A percentile compares a stretch with the other conserved stretches of the same genome.
Conservation (phyloP, 2,329 filamentous ascomycete species). For the Paecilomyces formosus region DNA sequence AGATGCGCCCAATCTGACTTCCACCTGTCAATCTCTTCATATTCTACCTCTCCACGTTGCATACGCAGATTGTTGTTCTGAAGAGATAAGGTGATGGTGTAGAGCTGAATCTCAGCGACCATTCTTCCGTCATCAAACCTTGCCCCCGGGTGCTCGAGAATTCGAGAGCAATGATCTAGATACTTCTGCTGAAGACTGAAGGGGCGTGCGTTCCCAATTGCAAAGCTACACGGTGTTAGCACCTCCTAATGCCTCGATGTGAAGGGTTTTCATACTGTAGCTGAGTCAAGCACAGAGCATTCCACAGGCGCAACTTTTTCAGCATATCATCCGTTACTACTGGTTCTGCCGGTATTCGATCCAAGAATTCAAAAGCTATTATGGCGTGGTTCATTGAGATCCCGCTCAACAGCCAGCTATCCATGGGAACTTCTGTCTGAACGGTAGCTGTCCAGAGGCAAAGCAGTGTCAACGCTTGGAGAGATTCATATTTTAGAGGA, state of each 20-base stretch:
- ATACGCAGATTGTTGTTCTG: conserved; percentile 2
- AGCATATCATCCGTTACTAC: conserved; percentile 21
- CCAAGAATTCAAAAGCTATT: conserved; percentile 14
- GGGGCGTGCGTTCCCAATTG: conserved; percentile 1
- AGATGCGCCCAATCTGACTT: conserved; percentile 1
- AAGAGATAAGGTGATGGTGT: neutral
- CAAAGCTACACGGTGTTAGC: neutral
- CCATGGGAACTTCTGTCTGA: conserved; percentile 25
- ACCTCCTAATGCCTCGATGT: neutral
- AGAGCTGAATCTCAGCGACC: conserved; percentile 2
- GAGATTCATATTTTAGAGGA: conserved; percentile 21
- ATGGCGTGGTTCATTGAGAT: conserved; percentile 28
- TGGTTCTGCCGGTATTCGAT: conserved; percentile 12
- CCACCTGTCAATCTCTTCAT: conserved; percentile 1
- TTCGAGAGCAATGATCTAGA: conserved; percentile 2
- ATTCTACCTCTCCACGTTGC: neutral
- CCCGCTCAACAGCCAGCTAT: conserved; percentile 29
- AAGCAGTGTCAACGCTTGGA: conserved; percentile 24
- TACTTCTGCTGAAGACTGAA: conserved; percentile 2
- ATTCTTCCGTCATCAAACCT: conserved; percentile 1
- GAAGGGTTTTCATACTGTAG: conserved; percentile 18
- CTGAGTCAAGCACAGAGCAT: conserved; percentile 25
- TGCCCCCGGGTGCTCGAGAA: conserved; percentile 1
- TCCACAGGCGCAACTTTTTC: conserved; percentile 25
- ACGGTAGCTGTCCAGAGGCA: conserved; percentile 24